Conservation (phyloP, 306 rosid species). For the Notholithocarpus densiflorus region DNA sequence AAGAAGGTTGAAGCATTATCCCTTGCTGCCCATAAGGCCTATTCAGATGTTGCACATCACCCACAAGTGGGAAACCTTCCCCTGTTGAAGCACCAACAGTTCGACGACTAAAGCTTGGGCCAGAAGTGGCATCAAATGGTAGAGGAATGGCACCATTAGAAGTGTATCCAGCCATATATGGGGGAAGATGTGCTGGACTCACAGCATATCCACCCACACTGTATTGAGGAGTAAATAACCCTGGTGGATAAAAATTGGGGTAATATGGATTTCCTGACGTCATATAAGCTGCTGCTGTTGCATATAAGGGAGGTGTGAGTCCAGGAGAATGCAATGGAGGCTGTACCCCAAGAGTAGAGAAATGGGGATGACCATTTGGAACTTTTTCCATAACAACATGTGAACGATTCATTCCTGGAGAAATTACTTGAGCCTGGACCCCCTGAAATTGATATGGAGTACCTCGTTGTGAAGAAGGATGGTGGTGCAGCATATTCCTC, state of each 20-base stretch:
- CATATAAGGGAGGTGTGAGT: slow-evolving; percentile 44
- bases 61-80: slow-evolving; percentile 33
- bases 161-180: slow-evolving; percentile 48
- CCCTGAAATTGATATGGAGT: slow-evolving; percentile 36
- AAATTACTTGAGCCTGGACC: slow-evolving; percentile 25
- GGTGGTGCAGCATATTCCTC: slow-evolving; percentile 26
- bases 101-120: slow-evolving; percentile 37
- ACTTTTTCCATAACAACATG: slow-evolving; percentile 36
- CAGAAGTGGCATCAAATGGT: slow-evolving; percentile 40
- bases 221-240: slow-evolving; percentile 39
- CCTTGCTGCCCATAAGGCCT: slow-evolving; percentile 53
- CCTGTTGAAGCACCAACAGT: slow-evolving; percentile 36
- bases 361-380: slow-evolving; percentile 39
- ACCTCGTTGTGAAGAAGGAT: slow-evolving; percentile 28
- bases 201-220: slow-evolving; percentile 46
- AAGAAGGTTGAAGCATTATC: slow-evolving; percentile 43
- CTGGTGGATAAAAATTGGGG: slow-evolving; percentile 39
- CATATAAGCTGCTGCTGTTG: slow-evolving; percentile 47
- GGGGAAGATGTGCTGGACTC: slow-evolving; percentile 34
- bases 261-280: slow-evolving; percentile 44
- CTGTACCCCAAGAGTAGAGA: slow-evolving; percentile 41
- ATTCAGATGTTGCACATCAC: slow-evolving; percentile 38
- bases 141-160: slow-evolving; percentile 43
- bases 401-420: slow-evolving; percentile 41
- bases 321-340: slow-evolving; percentile 43